A percentile compares a stretch with the other conserved stretches of the same genome.
Evolutionary conservation across 306 rosid genomes (phyloP).

Genomic region (Cucurbita moschata): DNA sequence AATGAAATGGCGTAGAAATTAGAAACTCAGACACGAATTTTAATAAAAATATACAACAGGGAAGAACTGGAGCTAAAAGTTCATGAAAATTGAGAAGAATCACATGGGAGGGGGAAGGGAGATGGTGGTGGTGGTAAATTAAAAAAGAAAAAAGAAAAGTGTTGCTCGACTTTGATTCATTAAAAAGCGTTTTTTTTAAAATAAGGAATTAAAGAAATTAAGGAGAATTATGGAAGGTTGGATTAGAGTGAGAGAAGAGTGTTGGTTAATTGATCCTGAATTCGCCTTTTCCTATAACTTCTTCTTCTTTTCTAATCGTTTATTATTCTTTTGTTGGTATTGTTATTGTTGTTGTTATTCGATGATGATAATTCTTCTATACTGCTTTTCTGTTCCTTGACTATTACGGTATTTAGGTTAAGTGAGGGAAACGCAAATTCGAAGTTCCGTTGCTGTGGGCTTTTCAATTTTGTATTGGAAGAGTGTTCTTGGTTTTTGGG

Average conservation of each 20-base stretch:
- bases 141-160: neutral
- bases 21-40: neutral
- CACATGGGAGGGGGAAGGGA: conserved; percentile 2
- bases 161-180: neutral
- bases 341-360: conserved; percentile 22
- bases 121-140: neutral
- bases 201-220: neutral
- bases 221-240: conserved; percentile 38
- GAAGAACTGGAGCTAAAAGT: neutral
- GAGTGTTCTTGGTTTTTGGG: neutral
- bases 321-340: conserved; percentile 11
- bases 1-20: neutral
- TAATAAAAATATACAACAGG: neutral
- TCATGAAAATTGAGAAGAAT: conserved; percentile 1
- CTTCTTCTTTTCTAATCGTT: conserved; percentile 27
- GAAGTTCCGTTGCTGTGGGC: conserved; percentile 12
- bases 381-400: conserved; percentile 49
- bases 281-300: conserved; percentile 23
- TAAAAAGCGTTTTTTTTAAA: neutral
- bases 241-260: conserved; percentile 31
- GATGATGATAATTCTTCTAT: conserved; percentile 38
- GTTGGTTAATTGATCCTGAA: conserved; percentile 31
- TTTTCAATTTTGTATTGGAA: conserved; percentile 15
- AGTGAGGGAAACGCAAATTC: conserved; percentile 21
- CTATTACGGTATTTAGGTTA: conserved; percentile 53